Evolutionary conservation across 1,284 basidiomycete genomes (phyloP), one percentile per base, ranked within the genome.

Genomic region (Trametes hirsuta): DNA sequence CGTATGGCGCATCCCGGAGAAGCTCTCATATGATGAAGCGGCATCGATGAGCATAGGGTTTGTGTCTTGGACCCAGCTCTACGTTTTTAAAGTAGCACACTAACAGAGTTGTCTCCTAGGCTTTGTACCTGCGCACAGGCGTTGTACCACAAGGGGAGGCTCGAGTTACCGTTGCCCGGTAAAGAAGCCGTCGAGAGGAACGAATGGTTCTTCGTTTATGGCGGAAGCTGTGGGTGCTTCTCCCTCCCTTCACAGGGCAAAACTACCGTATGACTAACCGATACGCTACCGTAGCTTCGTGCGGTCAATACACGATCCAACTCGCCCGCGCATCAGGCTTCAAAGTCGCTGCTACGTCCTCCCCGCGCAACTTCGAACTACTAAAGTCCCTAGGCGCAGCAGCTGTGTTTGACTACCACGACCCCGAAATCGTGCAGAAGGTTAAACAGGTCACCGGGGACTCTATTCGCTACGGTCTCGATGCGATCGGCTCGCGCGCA

Each of bases 251-350:
- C 18, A 22, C 37, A 18, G 18, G 18, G 18, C 48, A 15, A 18
- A 47, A 34, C 6, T 25, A 35, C 11, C 12, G 18, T 18, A 2
- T 37, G 11, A 40, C n/a, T 10, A 8, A 30, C 46, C 22, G 30
- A 35, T 4, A 21, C 8, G 15, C 37, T 4, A 15, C 39, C 39
- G 4, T 61, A 68, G 70, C 68, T 24, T 63, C 65, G 14, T 78
- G 81, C 39, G 81, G 81, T 0, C 68, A 77, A 35, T 81, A 75
- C 65, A 77, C 76, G 5, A 67, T 81, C 39, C 79, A 82, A 64
- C 72, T 82, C 41, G 77, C 77, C 37, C 74, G 75, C 58, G 55
- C 75, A 6, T 66, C 75, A 1, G 81, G 80, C 14, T 77, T 77
- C 66, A 73, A 71, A 39, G 76, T 80, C 41, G 70, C 76, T 51